Evolutionary conservation across 2,329 filamentous ascomycete species (phyloP).

Genomic region (Neoscytalidium dimidiatum): DNA sequence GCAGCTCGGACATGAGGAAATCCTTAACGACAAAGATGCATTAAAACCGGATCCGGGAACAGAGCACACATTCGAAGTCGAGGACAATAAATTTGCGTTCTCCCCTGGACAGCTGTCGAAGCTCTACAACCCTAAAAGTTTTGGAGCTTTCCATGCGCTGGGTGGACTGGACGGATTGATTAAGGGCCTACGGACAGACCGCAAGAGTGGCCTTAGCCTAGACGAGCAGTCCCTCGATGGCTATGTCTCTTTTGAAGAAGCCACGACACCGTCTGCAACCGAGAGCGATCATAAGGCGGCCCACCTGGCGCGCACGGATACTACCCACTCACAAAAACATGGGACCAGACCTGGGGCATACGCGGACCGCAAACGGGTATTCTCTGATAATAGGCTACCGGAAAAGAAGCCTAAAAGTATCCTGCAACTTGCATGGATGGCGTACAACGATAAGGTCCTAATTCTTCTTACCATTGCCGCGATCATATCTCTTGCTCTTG

Average conservation of each 20-base stretch:
- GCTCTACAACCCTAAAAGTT: constrained; percentile 53
- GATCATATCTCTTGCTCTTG: constrained; percentile 67
- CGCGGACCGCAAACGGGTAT: constrained; percentile 61
- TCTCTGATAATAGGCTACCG: constrained; percentile 62
- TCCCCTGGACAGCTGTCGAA: constrained; percentile 57
- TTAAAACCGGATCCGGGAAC: constrained; percentile 32
- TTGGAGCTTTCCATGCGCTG: constrained; percentile 52
- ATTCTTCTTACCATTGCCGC: constrained; percentile 70
- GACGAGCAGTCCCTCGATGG: constrained; percentile 54
- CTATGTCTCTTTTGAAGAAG: constrained; percentile 52
- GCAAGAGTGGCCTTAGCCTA: constrained; percentile 50
- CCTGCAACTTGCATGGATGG: constrained; percentile 64
- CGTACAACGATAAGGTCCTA: constrained; percentile 74
- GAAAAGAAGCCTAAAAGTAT: constrained; percentile 65
- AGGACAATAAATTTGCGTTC: constrained; percentile 56
- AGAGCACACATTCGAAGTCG: constrained; percentile 29
- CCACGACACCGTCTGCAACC: constrained; percentile 39
- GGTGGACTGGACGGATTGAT: constrained; percentile 58
- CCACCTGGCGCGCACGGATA: constrained; percentile 19
- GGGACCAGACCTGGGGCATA: constrained; percentile 35
- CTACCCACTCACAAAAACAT: constrained; percentile 21
- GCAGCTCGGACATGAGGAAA: constrained; percentile 43
- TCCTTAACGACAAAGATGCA: constrained; percentile 58
- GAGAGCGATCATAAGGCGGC: not conserved
- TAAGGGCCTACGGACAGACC: constrained; percentile 53